A percentile compares a stretch with the other conserved stretches of the same genome.
phyloP scores from a whole-genome alignment of 257 asterid genomes.

The Forsythia suspensa region DNA sequence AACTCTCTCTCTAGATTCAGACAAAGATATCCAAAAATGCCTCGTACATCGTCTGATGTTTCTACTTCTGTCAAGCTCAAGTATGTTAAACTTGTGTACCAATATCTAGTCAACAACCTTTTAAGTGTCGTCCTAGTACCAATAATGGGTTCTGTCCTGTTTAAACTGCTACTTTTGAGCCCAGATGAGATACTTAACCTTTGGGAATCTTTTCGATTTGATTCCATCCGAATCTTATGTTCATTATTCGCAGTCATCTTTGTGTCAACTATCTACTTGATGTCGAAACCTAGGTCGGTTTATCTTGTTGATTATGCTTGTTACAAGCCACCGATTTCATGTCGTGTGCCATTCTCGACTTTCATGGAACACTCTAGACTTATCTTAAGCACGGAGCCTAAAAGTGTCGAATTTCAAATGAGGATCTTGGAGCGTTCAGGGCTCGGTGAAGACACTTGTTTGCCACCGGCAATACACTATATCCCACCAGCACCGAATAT shows the following conservation, averaged over 20 bases:
- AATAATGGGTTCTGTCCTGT: not conserved
- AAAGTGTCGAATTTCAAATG: constrained; percentile 32
- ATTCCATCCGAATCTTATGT: not conserved
- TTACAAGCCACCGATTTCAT: constrained; percentile 23
- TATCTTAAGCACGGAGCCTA: constrained; percentile 15
- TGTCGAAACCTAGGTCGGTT: constrained; percentile 27
- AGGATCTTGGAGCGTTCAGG: constrained; percentile 37
- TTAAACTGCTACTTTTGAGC: constrained; percentile 6
- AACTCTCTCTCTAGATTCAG: not conserved
- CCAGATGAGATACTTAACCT: constrained; percentile 10
- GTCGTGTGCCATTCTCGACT: constrained; percentile 26
- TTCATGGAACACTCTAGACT: constrained; percentile 33
- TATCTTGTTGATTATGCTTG: constrained; percentile 33
- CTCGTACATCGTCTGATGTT: constrained; percentile 12
- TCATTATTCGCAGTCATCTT: constrained; percentile 9
- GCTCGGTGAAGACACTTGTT: constrained; percentile 32
- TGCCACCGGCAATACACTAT: constrained; percentile 31
- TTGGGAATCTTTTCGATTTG: constrained; percentile 15
- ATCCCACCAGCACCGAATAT: constrained; percentile 30
- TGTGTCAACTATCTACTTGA: constrained; percentile 17
- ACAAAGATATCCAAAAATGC: not conserved
- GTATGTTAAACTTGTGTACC: constrained; percentile 24
- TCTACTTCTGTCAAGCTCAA: constrained; percentile 17
- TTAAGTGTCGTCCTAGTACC: constrained; percentile 12
- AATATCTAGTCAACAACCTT: constrained; percentile 22